A percentile compares a stretch with the other conserved stretches of the same genome.
phyloP scores from a whole-genome alignment of 2,329 filamentous ascomycete species.

The Fonsecaea pedrosoi region DNA sequence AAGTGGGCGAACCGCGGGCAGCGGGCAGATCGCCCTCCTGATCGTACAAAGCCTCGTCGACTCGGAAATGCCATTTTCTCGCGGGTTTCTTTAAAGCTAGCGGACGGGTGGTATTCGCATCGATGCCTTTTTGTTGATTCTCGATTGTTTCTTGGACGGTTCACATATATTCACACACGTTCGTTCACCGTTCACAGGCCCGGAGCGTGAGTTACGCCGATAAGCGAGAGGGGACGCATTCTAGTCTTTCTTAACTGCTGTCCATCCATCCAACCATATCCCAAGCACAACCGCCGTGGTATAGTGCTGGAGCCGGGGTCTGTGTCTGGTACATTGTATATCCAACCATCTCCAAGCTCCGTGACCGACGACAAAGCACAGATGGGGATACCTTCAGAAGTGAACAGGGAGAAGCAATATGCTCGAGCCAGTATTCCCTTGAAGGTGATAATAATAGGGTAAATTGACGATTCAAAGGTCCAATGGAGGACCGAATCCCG shows the following conservation, averaged over 20 bases:
- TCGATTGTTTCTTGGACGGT: too few relatives aligned
- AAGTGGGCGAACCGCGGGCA: background rate
- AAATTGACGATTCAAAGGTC: conserved; percentile 17
- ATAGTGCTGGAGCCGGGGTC: background rate
- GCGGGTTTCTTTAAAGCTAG: conserved; percentile 1
- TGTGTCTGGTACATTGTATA: background rate
- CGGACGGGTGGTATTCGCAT: background rate
- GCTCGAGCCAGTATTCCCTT: conserved; percentile 21
- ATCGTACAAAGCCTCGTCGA: conserved; percentile 13
- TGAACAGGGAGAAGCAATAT: conserved; percentile 30
- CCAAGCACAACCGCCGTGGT: background rate
- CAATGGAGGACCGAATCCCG: background rate
- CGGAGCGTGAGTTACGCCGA: too few relatives aligned
- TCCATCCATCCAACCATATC: background rate
- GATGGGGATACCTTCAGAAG: conserved; percentile 20
- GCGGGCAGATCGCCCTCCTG: background rate
- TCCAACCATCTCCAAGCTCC: background rate
- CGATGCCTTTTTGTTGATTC: too few relatives aligned
- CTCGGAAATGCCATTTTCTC: background rate
- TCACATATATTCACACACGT: too few relatives aligned
- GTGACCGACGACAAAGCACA: background rate
- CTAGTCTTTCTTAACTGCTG: background rate
- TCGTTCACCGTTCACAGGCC: too few relatives aligned
- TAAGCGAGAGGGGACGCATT: too few relatives aligned
- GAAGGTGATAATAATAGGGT: conserved; percentile 32